A percentile compares a stretch with the other conserved stretches of the same genome.
phyloP scores from a whole-genome alignment of 305 asterid species.

The Petunia hybrid region DNA sequence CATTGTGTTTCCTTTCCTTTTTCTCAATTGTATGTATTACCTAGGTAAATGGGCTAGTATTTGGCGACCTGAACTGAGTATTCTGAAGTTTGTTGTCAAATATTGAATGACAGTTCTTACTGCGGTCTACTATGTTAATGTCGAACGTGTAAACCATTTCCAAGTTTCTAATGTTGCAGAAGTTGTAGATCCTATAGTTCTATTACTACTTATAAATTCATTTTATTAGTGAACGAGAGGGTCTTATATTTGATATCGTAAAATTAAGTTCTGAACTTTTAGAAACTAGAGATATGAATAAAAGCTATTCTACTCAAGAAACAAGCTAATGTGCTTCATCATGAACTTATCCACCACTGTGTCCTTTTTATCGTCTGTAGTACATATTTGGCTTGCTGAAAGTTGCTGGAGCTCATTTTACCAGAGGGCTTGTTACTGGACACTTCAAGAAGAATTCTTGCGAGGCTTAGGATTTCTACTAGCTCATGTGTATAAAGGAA shows the following conservation, averaged over 20 bases:
- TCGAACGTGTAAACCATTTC: background rate
- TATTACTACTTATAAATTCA: background rate
- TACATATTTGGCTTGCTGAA: constrained; percentile 15
- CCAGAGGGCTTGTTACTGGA: background rate
- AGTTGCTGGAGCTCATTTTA: background rate
- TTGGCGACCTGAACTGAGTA: background rate
- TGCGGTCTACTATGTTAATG: background rate
- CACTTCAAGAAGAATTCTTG: background rate
- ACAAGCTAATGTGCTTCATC: background rate
- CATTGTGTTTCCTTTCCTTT: background rate
- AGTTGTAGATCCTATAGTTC: background rate
- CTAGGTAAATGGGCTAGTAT: background rate
- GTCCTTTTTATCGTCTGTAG: background rate
- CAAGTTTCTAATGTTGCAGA: constrained; percentile 13
- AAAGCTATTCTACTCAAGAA: background rate
- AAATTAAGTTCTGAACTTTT: constrained; percentile 9
- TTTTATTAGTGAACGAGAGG: background rate
- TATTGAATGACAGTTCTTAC: background rate
- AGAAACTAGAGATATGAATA: background rate
- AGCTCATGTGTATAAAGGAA: constrained; percentile 13
- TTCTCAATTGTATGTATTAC: background rate
- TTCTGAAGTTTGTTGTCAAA: constrained; percentile 17
- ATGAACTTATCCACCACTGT: background rate
- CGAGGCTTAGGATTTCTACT: constrained; percentile 6
- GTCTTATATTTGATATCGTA: background rate